These are phyloP conservation scores for Aspergillus bertholletiae DNA, from an alignment of 495 filamentous ascomycete genomes.

Conservation along the genomic window DNA sequence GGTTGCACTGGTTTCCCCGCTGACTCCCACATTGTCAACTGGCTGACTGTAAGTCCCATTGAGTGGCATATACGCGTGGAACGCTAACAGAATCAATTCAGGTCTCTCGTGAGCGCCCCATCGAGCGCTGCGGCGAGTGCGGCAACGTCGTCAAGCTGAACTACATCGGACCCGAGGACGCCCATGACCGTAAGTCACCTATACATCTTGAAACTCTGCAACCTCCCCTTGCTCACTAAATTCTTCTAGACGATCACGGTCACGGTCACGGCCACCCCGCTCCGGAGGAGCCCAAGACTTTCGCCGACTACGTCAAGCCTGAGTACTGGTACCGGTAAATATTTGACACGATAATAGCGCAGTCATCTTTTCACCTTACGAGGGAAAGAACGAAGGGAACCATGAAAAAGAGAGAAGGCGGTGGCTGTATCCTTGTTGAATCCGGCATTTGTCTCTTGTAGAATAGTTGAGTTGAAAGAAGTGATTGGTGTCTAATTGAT, in stretches of 20 bases:
- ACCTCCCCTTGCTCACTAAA: conserved; percentile 4
- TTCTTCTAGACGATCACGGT: conserved; percentile 39
- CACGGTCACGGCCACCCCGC: conserved; percentile 50
- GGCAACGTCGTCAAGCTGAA: conserved; percentile 95
- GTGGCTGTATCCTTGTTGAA: conserved; percentile 23
- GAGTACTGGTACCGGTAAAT: conserved; percentile 76
- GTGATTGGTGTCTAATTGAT: conserved; percentile 8
- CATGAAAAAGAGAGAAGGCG: not conserved
- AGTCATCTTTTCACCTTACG: conserved; percentile 5
- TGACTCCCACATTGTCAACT: conserved; percentile 86
- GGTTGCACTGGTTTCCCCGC: conserved; percentile 93
- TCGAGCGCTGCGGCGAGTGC: conserved; percentile 94
- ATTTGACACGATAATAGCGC: conserved; percentile 15
- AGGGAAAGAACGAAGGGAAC: conserved; percentile 3
- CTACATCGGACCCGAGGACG: conserved; percentile 82
- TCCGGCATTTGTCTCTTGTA: conserved; percentile 32
- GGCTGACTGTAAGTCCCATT: conserved; percentile 72
- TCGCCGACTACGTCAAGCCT: conserved; percentile 88
- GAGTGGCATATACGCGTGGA: not conserved
- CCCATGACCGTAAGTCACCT: conserved; percentile 46
- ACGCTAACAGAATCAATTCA: conserved; percentile 22
- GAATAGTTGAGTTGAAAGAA: conserved; percentile 40
- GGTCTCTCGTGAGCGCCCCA: conserved; percentile 84
- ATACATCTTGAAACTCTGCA: not conserved
- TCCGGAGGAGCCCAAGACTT: conserved; percentile 82